Evolutionary conservation across 345 rosid genomes (phyloP), one percentile per base, ranked within the genome.

Genomic region (Aquilaria malaccensis): DNA sequence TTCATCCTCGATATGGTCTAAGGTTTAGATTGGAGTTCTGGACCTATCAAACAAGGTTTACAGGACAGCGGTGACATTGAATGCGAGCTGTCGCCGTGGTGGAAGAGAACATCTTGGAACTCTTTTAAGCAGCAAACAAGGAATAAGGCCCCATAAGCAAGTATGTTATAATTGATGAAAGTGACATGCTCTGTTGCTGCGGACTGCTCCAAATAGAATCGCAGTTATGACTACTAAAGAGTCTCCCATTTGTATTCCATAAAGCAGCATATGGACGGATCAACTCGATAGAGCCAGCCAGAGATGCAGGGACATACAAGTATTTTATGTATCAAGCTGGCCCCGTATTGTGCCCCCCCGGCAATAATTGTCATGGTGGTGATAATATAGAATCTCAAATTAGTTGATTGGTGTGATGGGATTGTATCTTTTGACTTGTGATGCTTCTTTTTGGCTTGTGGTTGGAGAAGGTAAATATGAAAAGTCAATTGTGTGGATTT

Each of bases 181-280:
- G 46, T 47, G 53, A 64, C 55, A 56, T 32, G 67, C 68, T 56
- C 32, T 9, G 58, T 29, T 50, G 30, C 43, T 22, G 58, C 33
- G 49, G 37, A 2, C 22, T 13, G n/a, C 30, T 47, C 46, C 68
- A 11, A 11, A 30, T 15, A 6, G 32, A n/a, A 54, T 30, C 29
- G 6, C 31, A 32, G 50, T 1, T 22, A 37, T 29, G 58, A 53
- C 41, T 50, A 15, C 31, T 52, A 11, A 11, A n/a, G 33, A 3
- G 32, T 31, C 33, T 9, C 10, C 10, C 10, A 15, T 47, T 30
- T 60, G 62, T 45, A 31, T 15, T 57, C 62, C 43, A 30, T 52
- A 66, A 58, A 13, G 43, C 3, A 37, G 43, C 43, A 37, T 37
- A 37, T 37, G 7, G 43, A 37, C 7, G 5, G 43, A 37, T 37